Percentiles rank a stretch among this genome's conserved stretches.
These are phyloP conservation scores for Cytauxzoon felis DNA, from an alignment of 169 alveolate species.

Conservation along the genomic window DNA sequence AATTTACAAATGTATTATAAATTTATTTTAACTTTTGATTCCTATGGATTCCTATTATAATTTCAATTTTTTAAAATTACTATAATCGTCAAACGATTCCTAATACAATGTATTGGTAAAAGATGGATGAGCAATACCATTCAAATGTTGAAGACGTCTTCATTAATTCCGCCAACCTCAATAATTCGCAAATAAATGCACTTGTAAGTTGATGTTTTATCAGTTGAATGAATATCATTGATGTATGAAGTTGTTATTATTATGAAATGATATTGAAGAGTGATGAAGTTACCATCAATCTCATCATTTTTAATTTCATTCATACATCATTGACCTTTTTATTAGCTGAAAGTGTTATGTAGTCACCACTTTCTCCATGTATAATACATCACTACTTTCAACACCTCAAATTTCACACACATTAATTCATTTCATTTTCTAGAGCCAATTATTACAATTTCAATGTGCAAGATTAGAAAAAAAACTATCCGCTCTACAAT, in stretches of 20 bases:
- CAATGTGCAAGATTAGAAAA: constrained; percentile 42
- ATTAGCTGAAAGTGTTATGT: no score
- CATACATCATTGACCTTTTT: no score
- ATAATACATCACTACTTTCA: no score
- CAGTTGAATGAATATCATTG: not conserved
- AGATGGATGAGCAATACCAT: no score
- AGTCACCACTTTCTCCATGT: no score
- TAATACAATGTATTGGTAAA: constrained; percentile 1
- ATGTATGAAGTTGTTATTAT: no score
- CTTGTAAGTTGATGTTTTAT: constrained; percentile 15
- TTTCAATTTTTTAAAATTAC: not conserved
- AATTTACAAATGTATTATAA: not conserved
- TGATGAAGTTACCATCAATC: no score
- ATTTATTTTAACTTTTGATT: not conserved
- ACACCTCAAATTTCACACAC: not conserved
- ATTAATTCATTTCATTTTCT: not conserved
- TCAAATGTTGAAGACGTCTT: constrained; percentile 16
- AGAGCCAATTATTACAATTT: constrained; percentile 46
- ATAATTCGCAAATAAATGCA: constrained; percentile 44
- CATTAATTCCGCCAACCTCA: constrained; percentile 15
- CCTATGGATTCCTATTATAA: not conserved
- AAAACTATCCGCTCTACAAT: constrained; percentile 27
- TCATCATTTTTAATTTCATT: no score
- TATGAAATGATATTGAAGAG: no score
- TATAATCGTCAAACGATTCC: not conserved